Evolutionary conservation across 805 yeast genomes (phyloP).

Genomic region (Candida arabinofermentans): DNA sequence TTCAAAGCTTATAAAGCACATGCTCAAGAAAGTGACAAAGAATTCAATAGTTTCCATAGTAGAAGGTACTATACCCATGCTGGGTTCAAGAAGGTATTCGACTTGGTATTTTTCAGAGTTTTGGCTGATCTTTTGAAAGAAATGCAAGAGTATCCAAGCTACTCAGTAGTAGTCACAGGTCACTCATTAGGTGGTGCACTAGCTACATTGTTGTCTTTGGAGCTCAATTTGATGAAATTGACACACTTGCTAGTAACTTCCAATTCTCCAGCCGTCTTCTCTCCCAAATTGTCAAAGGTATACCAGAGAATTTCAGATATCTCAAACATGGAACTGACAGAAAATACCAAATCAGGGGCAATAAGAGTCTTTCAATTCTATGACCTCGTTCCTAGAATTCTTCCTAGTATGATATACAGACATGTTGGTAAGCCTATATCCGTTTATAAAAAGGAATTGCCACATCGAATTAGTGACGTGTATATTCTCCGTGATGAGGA

Average conservation of each 20-base stretch:
- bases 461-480: slow-evolving; percentile 7
- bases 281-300: slow-evolving; percentile 10
- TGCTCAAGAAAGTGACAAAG: slow-evolving; percentile 3
- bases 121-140: slow-evolving; percentile 12
- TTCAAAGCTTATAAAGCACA: background rate
- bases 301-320: slow-evolving; percentile 5
- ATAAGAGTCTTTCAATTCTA: slow-evolving; percentile 13
- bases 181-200: slow-evolving; percentile 61
- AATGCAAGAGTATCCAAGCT: slow-evolving; percentile 12
- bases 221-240: slow-evolving; percentile 48
- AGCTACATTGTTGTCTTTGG: slow-evolving; percentile 60
- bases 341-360: slow-evolving; percentile 5
- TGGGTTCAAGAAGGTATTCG: slow-evolving; percentile 15
- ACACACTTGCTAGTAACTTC: slow-evolving; percentile 11
- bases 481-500: background rate
- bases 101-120: slow-evolving; percentile 7
- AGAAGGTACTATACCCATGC: slow-evolving; percentile 13
- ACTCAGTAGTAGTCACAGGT: slow-evolving; percentile 36
- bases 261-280: slow-evolving; percentile 18
- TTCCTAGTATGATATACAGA: slow-evolving; percentile 13
- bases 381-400: slow-evolving; percentile 17
- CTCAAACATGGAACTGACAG: background rate
- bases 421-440: slow-evolving; percentile 15
- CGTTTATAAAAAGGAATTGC: slow-evolving; percentile 12
- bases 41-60: slow-evolving; percentile 4